Percentiles rank a stretch among this genome's conserved stretches.
Conservation (phyloP, 73 alveolate species). For the Strombidium stylifer region DNA sequence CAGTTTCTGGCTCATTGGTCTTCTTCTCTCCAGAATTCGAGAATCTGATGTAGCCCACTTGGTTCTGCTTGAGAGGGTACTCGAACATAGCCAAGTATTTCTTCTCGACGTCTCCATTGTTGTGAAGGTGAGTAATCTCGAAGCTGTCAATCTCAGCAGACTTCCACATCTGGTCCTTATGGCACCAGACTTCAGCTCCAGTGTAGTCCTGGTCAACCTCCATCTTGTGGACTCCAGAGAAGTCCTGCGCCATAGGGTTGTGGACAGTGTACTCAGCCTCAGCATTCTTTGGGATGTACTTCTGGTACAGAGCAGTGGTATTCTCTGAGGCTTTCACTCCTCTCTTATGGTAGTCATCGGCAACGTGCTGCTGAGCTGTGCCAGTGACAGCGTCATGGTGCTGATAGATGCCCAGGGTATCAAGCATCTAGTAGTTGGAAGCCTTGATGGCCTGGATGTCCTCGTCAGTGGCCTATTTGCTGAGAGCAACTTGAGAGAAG, state of each 20-base stretch:
- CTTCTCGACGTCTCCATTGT: too few relatives aligned
- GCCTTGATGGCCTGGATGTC: conserved; percentile 69
- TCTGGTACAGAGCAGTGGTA: neutral
- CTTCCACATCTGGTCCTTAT: too few relatives aligned
- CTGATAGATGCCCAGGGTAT: conserved; percentile 55
- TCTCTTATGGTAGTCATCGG: conserved; percentile 63
- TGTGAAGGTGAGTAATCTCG: too few relatives aligned
- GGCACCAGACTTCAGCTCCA: conserved; percentile 7
- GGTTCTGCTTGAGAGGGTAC: too few relatives aligned
- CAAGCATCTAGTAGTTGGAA: neutral
- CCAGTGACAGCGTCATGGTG: conserved; percentile 96
- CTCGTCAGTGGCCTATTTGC: conserved; percentile 7
- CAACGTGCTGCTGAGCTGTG: conserved; percentile 78
- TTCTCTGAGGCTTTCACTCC: conserved; percentile 13
- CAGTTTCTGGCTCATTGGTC: too few relatives aligned
- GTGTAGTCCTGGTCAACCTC: neutral
- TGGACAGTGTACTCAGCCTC: neutral
- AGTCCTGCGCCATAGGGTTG: neutral
- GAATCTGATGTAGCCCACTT: too few relatives aligned
- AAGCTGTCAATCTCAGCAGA: too few relatives aligned
- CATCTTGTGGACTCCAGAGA: neutral
- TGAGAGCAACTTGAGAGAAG: neutral
- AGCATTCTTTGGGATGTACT: too few relatives aligned
- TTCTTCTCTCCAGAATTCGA: too few relatives aligned
- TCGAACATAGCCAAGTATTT: too few relatives aligned